Base-by-base conservation (phyloP, 139 green algal species). In the Gonium pectorale region DNA sequence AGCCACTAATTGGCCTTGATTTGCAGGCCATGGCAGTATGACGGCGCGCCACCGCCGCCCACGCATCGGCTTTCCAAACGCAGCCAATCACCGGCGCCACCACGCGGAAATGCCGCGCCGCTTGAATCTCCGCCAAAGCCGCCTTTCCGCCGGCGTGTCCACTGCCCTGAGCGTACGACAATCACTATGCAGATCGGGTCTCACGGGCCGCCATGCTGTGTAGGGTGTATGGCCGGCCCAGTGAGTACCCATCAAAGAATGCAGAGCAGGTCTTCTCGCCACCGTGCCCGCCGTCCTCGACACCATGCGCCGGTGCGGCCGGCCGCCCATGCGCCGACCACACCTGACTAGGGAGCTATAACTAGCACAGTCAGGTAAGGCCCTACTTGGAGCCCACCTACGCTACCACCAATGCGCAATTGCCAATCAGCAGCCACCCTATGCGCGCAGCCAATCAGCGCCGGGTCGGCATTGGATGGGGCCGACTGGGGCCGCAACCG, bases 241-340 rank as follows among this genome's bases (percentile, higher is more conserved):
- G n/a, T 33, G 38, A 38, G 68, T n/a, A 62, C 68, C 68, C 68
- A 77, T n/a, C 43, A 77, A 77, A 77, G 68, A 77, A 77, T 77
- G 68, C 15, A 37, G 29, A 8, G 68, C 15, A 37, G 29, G 11
- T 67, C 2, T 77, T 77, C 43, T 77, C 68, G 43, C 46, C 68
- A 51, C 68, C 29, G 68, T 37, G 60, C 43, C 68, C 29, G 41
- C 43, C 22, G 13, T 17, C 29, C 33, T 27, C 27, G 29, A 46
- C 3, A n/a, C 68, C 60, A 77, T 7, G 33, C n/a, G n/a, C n/a
- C n/a, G n/a, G n/a, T n/a, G n/a, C n/a, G n/a, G n/a, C n/a, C n/a
- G n/a, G n/a, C n/a, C n/a, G n/a, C n/a, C n/a, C n/a, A n/a, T n/a
- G n/a, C n/a, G n/a, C n/a, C n/a, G n/a, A n/a, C n/a, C n/a, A n/a